Base-by-base conservation (phyloP, 345 rosid species). In the Sisymbrium irio region DNA sequence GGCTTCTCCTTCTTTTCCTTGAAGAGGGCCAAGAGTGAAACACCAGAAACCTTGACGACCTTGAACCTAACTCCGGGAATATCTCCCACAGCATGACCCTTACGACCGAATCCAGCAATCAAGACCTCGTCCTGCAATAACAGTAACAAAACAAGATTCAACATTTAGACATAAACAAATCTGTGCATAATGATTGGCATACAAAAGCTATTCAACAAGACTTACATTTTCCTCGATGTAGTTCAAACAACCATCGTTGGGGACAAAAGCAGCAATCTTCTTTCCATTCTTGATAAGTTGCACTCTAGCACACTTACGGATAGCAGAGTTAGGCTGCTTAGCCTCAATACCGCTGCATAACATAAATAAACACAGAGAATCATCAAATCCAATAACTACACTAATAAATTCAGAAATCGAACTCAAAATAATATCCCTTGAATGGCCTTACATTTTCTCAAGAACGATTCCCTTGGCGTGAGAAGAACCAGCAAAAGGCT, bases 21-120 rank as follows among this genome's bases (percentile, higher is more conserved):
- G 79, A 82, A 82, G 35, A 88, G 81, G 12, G 89, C 92, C 72
- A 87, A 75, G 14, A 87, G 89, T 11, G 92, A 87, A 27, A 87
- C 92, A 28, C 89, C 92, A 42, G 92, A 88, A 6, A 87, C 92
- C 85, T 85, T 87, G 62, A 87, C 92, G 0, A 87, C 89, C 92
- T 88, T 88, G 87, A 88, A 88, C 75, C 92, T 81, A 22, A 88
- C 92, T 57, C 92, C 92, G 7, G 92, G 92, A 84, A 87, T 87
- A 87, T 87, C 92, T 67, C 92, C 92, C 19, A 87, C 89, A 3
- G 92, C 92, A 40, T 87, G 91, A 9, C 91, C 91, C 80, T 87
- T 87, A 17, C 91, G 81, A 18, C 92, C 92, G 69, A 87, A 88
- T 70, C 89, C 92, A 64, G 89, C 90, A 57, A 88, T 85, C 84